These are phyloP conservation scores for Panicum hallii DNA, from an alignment of 202 grass and related monocot species.

Conservation along the genomic window DNA sequence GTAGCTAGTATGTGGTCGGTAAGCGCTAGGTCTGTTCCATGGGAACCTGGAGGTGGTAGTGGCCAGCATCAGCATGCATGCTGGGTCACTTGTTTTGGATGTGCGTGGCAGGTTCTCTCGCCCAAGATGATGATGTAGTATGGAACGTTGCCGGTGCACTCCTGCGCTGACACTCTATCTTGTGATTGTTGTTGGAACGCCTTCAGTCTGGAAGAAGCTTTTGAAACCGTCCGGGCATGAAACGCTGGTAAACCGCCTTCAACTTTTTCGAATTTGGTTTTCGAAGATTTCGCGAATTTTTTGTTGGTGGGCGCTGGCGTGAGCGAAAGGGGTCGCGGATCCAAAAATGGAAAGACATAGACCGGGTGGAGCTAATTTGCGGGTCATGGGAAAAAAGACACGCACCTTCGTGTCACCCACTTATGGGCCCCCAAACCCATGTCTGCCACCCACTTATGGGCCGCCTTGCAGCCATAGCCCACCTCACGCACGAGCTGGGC, in stretches of 20 bases:
- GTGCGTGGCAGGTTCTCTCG: constrained; percentile 54
- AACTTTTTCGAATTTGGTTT: too few relatives aligned
- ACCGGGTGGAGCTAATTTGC: too few relatives aligned
- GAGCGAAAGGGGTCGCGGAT: too few relatives aligned
- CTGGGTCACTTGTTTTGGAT: constrained; percentile 68
- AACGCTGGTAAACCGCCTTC: background rate
- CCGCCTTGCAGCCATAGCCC: too few relatives aligned
- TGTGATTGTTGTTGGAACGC: background rate
- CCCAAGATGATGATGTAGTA: constrained; percentile 40
- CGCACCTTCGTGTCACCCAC: too few relatives aligned
- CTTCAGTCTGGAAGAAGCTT: background rate
- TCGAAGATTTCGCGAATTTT: too few relatives aligned
- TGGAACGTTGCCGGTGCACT: constrained; percentile 17
- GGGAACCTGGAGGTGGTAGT: constrained; percentile 71
- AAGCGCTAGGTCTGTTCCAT: constrained; percentile 42
- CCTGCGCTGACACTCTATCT: constrained; percentile 12
- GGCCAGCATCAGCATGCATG: constrained; percentile 36
- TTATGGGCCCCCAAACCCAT: too few relatives aligned
- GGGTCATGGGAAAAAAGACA: too few relatives aligned
- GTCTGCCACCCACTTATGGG: too few relatives aligned
- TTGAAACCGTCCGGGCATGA: background rate
- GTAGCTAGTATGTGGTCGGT: constrained; percentile 33
- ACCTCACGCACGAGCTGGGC: too few relatives aligned
- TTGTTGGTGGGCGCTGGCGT: too few relatives aligned
- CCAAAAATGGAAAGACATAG: too few relatives aligned